Percentiles rank a stretch among this genome's conserved stretches.
These are phyloP conservation scores for Penicillium coffeae DNA, from an alignment of 495 filamentous ascomycete genomes.

Conservation along the genomic window DNA sequence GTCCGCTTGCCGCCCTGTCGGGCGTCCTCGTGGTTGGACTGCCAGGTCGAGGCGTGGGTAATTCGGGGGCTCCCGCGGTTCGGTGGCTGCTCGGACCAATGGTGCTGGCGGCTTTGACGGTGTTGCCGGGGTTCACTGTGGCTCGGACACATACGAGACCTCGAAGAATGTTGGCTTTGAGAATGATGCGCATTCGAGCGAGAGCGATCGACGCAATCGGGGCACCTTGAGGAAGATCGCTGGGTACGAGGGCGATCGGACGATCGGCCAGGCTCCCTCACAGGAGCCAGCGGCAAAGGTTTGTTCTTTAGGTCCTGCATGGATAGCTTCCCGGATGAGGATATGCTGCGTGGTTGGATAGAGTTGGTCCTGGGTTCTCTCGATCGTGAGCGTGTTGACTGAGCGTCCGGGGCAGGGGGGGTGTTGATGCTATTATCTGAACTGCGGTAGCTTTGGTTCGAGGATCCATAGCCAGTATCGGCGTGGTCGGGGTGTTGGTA, in stretches of 20 bases:
- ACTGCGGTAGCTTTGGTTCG: conserved; percentile 34
- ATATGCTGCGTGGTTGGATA: conserved; percentile 14
- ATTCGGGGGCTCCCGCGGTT: not conserved
- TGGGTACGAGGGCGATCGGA: not conserved
- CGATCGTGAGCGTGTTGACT: not conserved
- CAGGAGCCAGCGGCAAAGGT: conserved; percentile 46
- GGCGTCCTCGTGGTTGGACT: not conserved
- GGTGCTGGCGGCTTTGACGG: not conserved
- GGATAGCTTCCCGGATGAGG: not conserved
- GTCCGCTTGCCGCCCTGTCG: conserved; percentile 1
- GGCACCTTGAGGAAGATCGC: not conserved
- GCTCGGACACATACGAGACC: not conserved
- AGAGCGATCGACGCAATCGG: not conserved
- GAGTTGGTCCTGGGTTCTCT: not conserved
- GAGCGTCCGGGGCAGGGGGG: not conserved
- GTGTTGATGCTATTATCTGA: conserved; percentile 30
- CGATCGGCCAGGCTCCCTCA: conserved; percentile 19
- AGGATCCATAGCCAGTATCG: conserved; percentile 15
- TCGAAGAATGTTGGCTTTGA: not conserved
- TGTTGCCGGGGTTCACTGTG: not conserved
- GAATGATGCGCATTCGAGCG: not conserved
- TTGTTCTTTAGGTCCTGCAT: conserved; percentile 35
- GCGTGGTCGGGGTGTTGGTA: not conserved
- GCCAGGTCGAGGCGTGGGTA: not conserved
- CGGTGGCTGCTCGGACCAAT: not conserved